Conservation (phyloP, 1,284 basidiomycete genomes). For the Ganoderma meredithae region DNA sequence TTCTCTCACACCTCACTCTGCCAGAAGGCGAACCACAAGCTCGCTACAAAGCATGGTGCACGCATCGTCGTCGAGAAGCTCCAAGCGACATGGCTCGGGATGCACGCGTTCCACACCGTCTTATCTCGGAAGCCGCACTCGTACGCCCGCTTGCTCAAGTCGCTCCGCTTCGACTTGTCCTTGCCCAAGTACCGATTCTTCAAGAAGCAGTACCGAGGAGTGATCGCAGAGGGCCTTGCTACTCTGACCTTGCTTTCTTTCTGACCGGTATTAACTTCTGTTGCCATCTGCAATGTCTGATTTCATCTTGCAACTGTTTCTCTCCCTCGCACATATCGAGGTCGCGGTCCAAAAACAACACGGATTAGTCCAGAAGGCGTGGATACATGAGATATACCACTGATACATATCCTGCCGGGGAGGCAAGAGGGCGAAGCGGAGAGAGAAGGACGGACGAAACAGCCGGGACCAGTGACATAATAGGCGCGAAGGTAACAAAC, state of each 20-base stretch:
- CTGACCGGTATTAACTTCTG: conserved; percentile 1
- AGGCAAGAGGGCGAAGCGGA: conserved; percentile 9
- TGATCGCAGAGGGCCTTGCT: conserved; percentile 55
- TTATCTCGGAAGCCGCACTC: conserved; percentile 61
- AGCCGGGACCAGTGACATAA: conserved; percentile 18
- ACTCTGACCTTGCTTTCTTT: conserved; percentile 31
- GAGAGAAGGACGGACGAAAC: conserved; percentile 5
- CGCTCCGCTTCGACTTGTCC: conserved; percentile 58
- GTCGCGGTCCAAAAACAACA: conserved; percentile 24
- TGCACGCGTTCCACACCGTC: conserved; percentile 76
- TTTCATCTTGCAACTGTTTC: not conserved
- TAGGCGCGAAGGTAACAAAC: conserved; percentile 17
- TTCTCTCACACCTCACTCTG: conserved; percentile 63
- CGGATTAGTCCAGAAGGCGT: conserved; percentile 32
- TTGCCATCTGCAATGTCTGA: not conserved
- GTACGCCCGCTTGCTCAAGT: conserved; percentile 55
- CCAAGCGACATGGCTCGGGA: conserved; percentile 79
- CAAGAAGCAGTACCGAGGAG: conserved; percentile 49
- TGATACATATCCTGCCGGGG: conserved; percentile 33
- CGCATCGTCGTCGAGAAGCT: conserved; percentile 54
- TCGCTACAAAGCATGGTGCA: conserved; percentile 49
- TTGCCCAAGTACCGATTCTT: conserved; percentile 52
- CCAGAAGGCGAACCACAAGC: conserved; percentile 53
- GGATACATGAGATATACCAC: conserved; percentile 36
- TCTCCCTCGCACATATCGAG: not conserved